These are phyloP conservation scores for Phytopythium litorale DNA, from an alignment of 352 stramenopile genomes.

Conservation along the genomic window DNA sequence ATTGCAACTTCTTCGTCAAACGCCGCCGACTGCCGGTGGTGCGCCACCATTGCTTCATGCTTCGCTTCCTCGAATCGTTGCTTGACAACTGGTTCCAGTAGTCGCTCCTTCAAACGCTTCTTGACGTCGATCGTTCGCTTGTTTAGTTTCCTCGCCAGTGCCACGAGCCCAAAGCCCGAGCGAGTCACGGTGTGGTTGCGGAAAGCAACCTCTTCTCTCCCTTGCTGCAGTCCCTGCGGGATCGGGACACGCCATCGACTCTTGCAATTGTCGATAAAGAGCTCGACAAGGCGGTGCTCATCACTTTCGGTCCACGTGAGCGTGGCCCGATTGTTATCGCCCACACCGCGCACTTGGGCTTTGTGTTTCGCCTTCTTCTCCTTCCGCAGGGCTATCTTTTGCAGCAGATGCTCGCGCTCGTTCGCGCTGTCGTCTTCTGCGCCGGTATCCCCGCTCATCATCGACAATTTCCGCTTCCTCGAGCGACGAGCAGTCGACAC, in stretches of 20 bases:
- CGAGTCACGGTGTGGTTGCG: constrained; percentile 57
- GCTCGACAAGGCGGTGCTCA: constrained; percentile 53
- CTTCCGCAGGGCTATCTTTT: not conserved
- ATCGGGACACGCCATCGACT: constrained; percentile 59
- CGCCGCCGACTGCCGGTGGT: not conserved
- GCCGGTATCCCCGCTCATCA: not conserved
- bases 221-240: constrained; percentile 54
- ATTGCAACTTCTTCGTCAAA: constrained; percentile 75
- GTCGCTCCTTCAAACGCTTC: constrained; percentile 68
- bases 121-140: constrained; percentile 79
- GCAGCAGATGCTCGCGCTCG: constrained; percentile 1
- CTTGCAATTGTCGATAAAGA: constrained; percentile 67
- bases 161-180: constrained; percentile 55
- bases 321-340: constrained; percentile 6
- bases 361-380: constrained; percentile 14
- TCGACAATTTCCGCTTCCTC: constrained; percentile 17
- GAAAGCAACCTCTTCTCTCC: constrained; percentile 54
- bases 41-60: constrained; percentile 29
- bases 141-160: constrained; percentile 54
- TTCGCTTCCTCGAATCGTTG: constrained; percentile 57
- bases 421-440: not conserved
- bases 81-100: constrained; percentile 55
- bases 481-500: constrained; percentile 50
- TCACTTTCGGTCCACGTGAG: constrained; percentile 54
- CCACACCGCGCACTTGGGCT: constrained; percentile 5